Evolutionary conservation across 2,329 filamentous ascomycete species (phyloP).

Genomic region (Aspergillus awamori): DNA sequence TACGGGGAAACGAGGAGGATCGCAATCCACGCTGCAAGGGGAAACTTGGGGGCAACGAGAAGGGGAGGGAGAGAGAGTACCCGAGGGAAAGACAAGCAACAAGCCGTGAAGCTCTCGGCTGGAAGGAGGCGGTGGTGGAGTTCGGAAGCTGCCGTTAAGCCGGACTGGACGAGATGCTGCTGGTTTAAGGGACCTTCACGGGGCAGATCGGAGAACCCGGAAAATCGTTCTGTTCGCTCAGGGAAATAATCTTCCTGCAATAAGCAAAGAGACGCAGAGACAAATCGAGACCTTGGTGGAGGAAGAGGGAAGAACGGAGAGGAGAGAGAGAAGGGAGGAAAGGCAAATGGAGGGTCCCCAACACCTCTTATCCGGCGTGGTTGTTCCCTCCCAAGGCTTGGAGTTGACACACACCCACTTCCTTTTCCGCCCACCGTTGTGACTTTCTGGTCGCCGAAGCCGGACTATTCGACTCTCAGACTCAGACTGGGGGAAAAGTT

Average conservation of each 20-base stretch:
- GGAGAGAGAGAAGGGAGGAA: constrained; percentile 4
- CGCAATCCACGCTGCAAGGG: constrained; percentile 17
- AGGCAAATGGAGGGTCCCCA: constrained; percentile 2
- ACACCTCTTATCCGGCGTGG: constrained; percentile 25
- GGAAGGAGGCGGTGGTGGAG: constrained; percentile 40
- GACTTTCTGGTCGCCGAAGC: constrained; percentile 32
- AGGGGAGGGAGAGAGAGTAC: constrained; percentile 20
- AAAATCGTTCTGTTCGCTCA: constrained; percentile 16
- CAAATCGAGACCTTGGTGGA: background rate
- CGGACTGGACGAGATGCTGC: constrained; percentile 9
- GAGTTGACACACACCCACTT: constrained; percentile 13
- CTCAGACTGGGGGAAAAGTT: no score
- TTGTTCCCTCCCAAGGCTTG: constrained; percentile 15
- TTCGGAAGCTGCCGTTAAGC: constrained; percentile 20
- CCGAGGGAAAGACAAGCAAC: constrained; percentile 32
- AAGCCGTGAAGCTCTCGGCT: constrained; percentile 30
- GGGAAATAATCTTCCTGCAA: constrained; percentile 16
- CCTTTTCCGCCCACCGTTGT: constrained; percentile 25
- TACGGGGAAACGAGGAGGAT: constrained; percentile 12
- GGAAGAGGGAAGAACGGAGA: constrained; percentile 16
- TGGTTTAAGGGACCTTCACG: constrained; percentile 12
- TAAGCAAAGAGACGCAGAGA: constrained; percentile 7
- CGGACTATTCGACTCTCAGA: constrained; percentile 13
- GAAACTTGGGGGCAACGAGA: background rate
- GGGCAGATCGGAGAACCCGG: constrained; percentile 29